Evolutionary conservation across 164 flowering plant species (phyloP).

Genomic region (Buxus sempervirens): DNA sequence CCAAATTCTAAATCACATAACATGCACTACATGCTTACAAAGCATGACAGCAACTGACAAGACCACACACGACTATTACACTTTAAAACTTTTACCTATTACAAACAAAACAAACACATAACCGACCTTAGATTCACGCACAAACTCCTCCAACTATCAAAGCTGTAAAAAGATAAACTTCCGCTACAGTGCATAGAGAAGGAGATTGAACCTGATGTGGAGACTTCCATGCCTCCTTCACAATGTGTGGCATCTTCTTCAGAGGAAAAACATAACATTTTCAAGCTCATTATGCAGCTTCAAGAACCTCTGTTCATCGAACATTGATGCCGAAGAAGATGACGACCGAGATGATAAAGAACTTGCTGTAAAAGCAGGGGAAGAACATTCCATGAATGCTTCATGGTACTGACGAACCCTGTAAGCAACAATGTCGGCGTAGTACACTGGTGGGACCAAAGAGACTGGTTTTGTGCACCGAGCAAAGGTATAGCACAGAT

Average conservation of each 20-base stretch:
- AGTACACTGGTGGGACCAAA: slow-evolving; percentile 76
- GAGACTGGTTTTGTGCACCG: slow-evolving; percentile 84
- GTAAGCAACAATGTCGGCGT: slow-evolving; percentile 74
- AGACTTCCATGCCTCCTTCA: not conserved
- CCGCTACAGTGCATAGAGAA: not conserved
- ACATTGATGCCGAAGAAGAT: slow-evolving; percentile 19
- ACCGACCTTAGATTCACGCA: slow-evolving; percentile 29
- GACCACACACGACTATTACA: no score
- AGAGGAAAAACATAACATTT: slow-evolving; percentile 53
- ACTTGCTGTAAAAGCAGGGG: slow-evolving; percentile 20
- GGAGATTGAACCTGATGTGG: slow-evolving; percentile 13
- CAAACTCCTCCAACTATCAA: slow-evolving; percentile 20
- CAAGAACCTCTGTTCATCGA: slow-evolving; percentile 24
- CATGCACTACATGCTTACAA: no score
- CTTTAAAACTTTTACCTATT: not conserved
- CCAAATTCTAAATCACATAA: no score
- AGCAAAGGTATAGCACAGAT: slow-evolving; percentile 75
- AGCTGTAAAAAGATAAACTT: not conserved
- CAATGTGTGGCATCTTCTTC: slow-evolving; percentile 17
- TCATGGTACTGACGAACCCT: slow-evolving; percentile 68
- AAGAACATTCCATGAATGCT: slow-evolving; percentile 23
- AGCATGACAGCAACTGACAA: no score
- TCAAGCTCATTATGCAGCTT: slow-evolving; percentile 39
- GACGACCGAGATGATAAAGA: slow-evolving; percentile 22
- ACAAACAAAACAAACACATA: not conserved